Base-by-base conservation (phyloP, 2,329 filamentous ascomycete species). In the Calonectria fujianensis region DNA sequence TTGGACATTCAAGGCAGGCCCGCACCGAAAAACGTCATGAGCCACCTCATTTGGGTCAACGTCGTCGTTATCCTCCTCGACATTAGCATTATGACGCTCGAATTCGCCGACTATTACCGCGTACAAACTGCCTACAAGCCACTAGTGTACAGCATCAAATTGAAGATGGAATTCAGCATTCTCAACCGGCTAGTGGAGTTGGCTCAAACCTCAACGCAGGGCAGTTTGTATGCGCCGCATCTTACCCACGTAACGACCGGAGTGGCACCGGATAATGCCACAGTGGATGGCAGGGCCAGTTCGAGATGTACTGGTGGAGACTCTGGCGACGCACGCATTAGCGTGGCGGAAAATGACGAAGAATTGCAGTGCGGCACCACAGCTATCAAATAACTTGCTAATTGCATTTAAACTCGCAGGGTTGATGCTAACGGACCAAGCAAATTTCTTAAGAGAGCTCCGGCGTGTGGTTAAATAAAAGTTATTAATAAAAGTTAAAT, bases 31-130 rank as follows among this genome's bases (percentile, higher is more conserved):
- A 63, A 37, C 10, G 57, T 63, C 7, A 63, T 63, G 57, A 76
- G 83, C 59, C 86, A 88, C 68, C 80, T 89, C 1, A 83, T 88
- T 10, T 80, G 82, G 2, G 85, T 88, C 29, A 88, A 88, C 70
- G 76, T 86, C 10, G 57, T 85, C 2, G 85, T 88, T 65, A 82
- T 88, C 8, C 32, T 84, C 0, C 83, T 89, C 73, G 87, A 89
- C 65, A 63, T 78, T 0, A 74, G 77, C 2, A 77, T 81, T 5
- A 64, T 81, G 0, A 68, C 66, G 1, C 16, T 89, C 85, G 79
- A 76, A 8, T 81, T 88, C 24, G 83, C 89, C 61, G 87, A 88
- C 70, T 74, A 81, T 0, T 82, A 78, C 67, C 83, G 77, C 3
- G 65, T 81, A 0, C 78, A 80, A 41, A 80, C 77, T 1, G 75